Evolutionary conservation across 1,284 basidiomycete species (phyloP), one percentile per base, ranked within the genome.

Genomic region (Ustilago nuda): DNA sequence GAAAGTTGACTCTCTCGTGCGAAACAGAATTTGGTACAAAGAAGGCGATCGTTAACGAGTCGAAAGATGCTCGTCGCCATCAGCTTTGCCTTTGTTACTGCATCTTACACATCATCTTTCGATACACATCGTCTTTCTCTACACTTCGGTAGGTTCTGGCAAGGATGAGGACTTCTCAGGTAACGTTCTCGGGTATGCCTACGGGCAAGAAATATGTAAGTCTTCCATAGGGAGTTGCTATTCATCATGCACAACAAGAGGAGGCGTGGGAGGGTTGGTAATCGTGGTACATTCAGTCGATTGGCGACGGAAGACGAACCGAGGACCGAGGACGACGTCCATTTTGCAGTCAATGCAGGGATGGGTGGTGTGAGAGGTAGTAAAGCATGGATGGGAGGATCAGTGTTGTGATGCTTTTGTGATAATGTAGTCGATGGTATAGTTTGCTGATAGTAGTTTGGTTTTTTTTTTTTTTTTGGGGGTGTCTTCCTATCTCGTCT

Each of bases 131-230:
- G 1, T 19, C 19, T 19, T 36, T 56, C 48, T 41, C 50, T 23
- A 17, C 9, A 19, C 27, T 41, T 27, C n/a, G n/a, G 32, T n/a
- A 23, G 33, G 13, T 33, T n/a, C 48, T 52, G 27, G 37, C 39
- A 45, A 77, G 7, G 36, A 80, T 80, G 78, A 61, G 75, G 35
- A 70, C 75, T 56, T 76, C 78, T 72, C 78, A 74, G 61, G 66
- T 68, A 35, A 36, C 61, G 12, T 72, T 78, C 61, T 78, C 78
- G 48, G 79, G 79, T 33, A 83, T 83, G 82, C 82, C 82, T 59
- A 81, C 82, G 53, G 82, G 82, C 70, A 76, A 75, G 62, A 83
- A 81, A 72, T 83, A 78, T 65, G 80, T 80, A 72, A 71, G 78
- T 76, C 45, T 39, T 30, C 4, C 3, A 1, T 30, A 17, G 13